Base-by-base conservation (phyloP, 176 grass and related monocot genomes). In the Rhynchospora breviuscula region DNA sequence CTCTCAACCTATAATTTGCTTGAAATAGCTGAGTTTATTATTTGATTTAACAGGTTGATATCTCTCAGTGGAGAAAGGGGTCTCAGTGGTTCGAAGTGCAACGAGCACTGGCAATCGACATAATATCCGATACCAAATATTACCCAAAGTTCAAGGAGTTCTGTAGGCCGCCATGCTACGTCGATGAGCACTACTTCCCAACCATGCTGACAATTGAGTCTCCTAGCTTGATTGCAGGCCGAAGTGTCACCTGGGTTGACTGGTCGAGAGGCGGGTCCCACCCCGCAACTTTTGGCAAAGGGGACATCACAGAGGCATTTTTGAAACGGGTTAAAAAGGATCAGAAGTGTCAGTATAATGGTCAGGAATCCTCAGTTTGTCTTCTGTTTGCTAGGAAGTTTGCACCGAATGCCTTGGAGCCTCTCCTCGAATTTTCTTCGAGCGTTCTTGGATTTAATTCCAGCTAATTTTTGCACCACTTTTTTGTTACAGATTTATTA, bases 111-210 rank as follows among this genome's bases (percentile, higher is more conserved):
- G 91, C 89, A 54, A 67, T 87, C 14, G 25, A 48, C 15, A 81
- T 91, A 0, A 63, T 97, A 49, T 85, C 63, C 5, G 91, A 93
- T 63, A 80, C 0, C 0, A 78, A 35, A 0, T 97, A 97, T 82
- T 91, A 88, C 81, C 91, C 87, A 2, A 91, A 86, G 63, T 97
- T 97, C 51, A 12, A 64, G 0, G 23, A 81, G 1, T 81, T 85
- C 6, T 97, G 94, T 19, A 79, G 56, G 2, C 29, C 87, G 8
- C 40, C 91, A 0, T 93, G 94, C 85, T 97, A 93, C 7, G 52
- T 72, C 0, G 94, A 97, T 12, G 93, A 97, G 85, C 94, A 97
- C 83, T 97, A 97, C 85, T 86, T 97, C 7, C 94, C 91, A 0
- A 97, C 89, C 2, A 65, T 89, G 85, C 18, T 97, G 13, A 59